phyloP scores from a whole-genome alignment of 2,329 filamentous ascomycete genomes.

The Alternaria sp. region DNA sequence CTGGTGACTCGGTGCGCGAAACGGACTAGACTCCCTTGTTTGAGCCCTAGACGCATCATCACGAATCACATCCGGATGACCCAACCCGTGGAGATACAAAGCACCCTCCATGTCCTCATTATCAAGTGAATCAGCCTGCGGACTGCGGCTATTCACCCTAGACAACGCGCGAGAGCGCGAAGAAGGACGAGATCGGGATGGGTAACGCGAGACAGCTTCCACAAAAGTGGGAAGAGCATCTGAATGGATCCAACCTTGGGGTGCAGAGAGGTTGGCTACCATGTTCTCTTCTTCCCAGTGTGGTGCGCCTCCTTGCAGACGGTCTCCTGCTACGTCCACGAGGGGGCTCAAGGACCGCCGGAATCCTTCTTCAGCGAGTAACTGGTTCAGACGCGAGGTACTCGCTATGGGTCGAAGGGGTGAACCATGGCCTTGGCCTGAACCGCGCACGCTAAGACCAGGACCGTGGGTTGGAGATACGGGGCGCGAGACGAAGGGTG shows the following conservation, averaged over 20 bases:
- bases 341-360: not conserved
- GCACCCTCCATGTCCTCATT: not conserved
- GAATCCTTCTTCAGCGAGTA: constrained; percentile 2
- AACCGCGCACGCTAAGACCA: not conserved
- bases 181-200: not conserved
- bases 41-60: not conserved
- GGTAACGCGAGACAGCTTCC: not conserved
- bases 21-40: not conserved
- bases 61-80: constrained; percentile 2
- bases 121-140: not conserved
- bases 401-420: constrained; percentile 22
- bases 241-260: constrained; percentile 10
- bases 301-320: not conserved
- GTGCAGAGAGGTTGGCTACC: constrained; percentile 1
- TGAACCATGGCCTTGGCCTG: not conserved
- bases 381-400: constrained; percentile 14
- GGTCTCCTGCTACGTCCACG: constrained; percentile 5
- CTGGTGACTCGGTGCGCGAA: not conserved
- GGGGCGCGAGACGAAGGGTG: constrained; percentile 13
- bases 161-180: not conserved
- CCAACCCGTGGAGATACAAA: constrained; percentile 8
- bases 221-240: constrained; percentile 4
- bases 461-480: constrained; percentile 6
- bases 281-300: constrained; percentile 2
- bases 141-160: not conserved